phyloP scores from a whole-genome alignment of 1,139 yeast species.

The Nakaseomyces glabratus region DNA sequence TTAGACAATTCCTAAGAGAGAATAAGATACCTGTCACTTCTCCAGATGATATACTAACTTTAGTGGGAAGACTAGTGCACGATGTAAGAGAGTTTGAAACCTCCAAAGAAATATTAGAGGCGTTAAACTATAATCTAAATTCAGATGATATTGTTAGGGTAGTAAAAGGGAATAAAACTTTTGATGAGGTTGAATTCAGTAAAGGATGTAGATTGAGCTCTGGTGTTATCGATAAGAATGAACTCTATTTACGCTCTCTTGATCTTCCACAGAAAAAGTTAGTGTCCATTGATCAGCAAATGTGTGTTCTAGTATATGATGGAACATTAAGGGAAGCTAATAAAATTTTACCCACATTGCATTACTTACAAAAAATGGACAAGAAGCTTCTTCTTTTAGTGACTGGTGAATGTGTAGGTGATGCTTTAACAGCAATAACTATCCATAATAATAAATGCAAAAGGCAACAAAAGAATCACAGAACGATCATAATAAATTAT shows the following conservation, averaged over 20 bases:
- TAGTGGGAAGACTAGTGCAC: constrained; percentile 15
- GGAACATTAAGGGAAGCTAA: constrained; percentile 24
- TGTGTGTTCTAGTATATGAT: constrained; percentile 24
- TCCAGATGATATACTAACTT: constrained; percentile 15
- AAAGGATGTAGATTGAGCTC: constrained; percentile 27
- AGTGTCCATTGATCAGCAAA: constrained; percentile 19
- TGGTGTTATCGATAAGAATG: constrained; percentile 25
- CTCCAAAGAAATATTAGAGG: constrained; percentile 16
- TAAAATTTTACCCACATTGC: constrained; percentile 25
- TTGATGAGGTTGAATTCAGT: constrained; percentile 24
- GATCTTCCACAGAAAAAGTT: constrained; percentile 22
- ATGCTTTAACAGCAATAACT: constrained; percentile 26
- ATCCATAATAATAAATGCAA: constrained; percentile 28
- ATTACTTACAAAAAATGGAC: constrained; percentile 20
- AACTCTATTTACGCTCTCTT: constrained; percentile 25
- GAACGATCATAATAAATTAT: constrained; percentile 21
- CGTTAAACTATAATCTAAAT: constrained; percentile 21
- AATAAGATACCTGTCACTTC: constrained; percentile 14
- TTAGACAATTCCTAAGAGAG: constrained; percentile 14
- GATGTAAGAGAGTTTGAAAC: constrained; percentile 13
- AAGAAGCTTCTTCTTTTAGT: constrained; percentile 23
- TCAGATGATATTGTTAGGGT: constrained; percentile 28
- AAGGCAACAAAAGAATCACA: constrained; percentile 18
- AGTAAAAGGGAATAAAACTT: constrained; percentile 21
- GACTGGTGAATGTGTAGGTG: constrained; percentile 26